Evolutionary conservation across 2,329 filamentous ascomycete genomes (phyloP).

Genomic region (Periconia macrospinosa): DNA sequence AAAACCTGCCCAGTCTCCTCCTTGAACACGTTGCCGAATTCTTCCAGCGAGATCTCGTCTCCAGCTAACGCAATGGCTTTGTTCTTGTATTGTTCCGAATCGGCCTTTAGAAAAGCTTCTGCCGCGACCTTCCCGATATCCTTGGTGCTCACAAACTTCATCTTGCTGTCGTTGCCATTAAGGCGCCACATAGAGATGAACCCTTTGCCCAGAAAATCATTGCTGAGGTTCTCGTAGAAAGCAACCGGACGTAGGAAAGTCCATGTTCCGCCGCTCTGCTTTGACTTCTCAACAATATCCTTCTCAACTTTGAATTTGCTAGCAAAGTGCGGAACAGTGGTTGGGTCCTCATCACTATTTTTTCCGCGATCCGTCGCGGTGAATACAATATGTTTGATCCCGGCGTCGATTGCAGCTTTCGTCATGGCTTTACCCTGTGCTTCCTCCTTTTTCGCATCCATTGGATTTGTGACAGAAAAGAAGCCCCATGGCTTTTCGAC

Average conservation of each 20-base stretch:
- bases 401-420: conserved; percentile 32
- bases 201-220: conserved; percentile 49
- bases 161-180: conserved; percentile 15
- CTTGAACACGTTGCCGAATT: conserved; percentile 48
- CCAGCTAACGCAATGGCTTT: conserved; percentile 51
- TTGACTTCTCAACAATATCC: conserved; percentile 49
- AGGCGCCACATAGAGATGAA: conserved; percentile 45
- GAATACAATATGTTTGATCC: conserved; percentile 43
- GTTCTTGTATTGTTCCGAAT: conserved; percentile 44
- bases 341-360: conserved; percentile 53
- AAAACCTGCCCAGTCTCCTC: conserved; percentile 46
- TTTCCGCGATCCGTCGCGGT: conserved; percentile 40
- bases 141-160: conserved; percentile 1
- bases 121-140: conserved; percentile 3
- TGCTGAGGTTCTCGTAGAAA: conserved; percentile 61
- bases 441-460: conserved; percentile 23
- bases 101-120: conserved; percentile 29
- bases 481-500: conserved; percentile 43
- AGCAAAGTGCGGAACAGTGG: conserved; percentile 62
- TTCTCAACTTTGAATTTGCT: conserved; percentile 63
- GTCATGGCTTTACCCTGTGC: conserved; percentile 43
- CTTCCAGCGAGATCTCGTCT: conserved; percentile 49
- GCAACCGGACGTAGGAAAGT: conserved; percentile 62
- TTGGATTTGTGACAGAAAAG: conserved; percentile 23
- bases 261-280: conserved; percentile 47